These are phyloP conservation scores for Scalesia atractyloides DNA, from an alignment of 129 eudicot genomes.

Conservation along the genomic window DNA sequence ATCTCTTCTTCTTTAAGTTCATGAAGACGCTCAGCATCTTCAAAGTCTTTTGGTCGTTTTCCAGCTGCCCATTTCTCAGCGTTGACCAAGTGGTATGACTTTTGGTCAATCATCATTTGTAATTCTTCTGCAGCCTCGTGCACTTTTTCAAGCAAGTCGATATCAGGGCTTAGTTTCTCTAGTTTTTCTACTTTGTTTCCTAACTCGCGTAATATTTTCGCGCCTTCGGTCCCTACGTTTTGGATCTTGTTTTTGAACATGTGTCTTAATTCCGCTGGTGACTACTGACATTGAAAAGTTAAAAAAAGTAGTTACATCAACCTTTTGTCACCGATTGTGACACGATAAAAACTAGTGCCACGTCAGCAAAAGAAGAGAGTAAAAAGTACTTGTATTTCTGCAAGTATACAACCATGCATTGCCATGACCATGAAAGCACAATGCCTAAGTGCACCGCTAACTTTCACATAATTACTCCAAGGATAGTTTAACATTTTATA, in stretches of 20 bases:
- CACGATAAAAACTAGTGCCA: too few species aligned
- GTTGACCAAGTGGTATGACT: conserved; percentile 74
- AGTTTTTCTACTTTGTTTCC: conserved; percentile 79
- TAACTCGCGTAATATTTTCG: conserved; percentile 61
- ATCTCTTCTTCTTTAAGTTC: conserved; percentile 56
- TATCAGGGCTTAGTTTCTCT: conserved; percentile 62
- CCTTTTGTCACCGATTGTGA: neutral
- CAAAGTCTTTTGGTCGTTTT: conserved; percentile 55
- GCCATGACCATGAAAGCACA: conserved; percentile 92
- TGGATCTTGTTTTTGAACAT: conserved; percentile 62
- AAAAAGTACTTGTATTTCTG: conserved; percentile 79
- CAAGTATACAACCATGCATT: conserved; percentile 87
- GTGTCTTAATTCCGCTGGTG: conserved; percentile 69
- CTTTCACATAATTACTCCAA: conserved; percentile 73
- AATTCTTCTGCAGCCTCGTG: conserved; percentile 88
- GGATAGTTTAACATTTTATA: conserved; percentile 72
- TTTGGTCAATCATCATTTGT: conserved; percentile 69
- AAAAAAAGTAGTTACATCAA: conserved; percentile 2
- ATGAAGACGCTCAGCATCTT: conserved; percentile 53
- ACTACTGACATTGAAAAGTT: conserved; percentile 40
- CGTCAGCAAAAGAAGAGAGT: too few species aligned
- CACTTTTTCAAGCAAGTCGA: conserved; percentile 55
- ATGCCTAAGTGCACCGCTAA: conserved; percentile 85
- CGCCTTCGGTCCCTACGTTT: conserved; percentile 77
- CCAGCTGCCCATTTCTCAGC: conserved; percentile 64